Conservation (phyloP, 257 asterid genomes). For the Solanum medicagineum region DNA sequence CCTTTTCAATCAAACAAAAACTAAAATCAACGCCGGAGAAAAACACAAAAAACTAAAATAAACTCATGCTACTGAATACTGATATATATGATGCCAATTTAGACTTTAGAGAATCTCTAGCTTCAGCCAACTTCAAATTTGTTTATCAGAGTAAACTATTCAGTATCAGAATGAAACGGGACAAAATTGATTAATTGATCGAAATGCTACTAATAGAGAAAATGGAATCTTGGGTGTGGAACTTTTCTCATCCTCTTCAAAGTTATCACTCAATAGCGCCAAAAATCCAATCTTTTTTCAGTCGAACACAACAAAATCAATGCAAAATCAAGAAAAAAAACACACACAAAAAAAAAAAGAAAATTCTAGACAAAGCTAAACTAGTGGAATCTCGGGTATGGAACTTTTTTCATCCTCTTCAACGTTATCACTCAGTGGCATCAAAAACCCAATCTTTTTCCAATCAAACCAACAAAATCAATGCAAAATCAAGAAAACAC, state of each 20-base stretch:
- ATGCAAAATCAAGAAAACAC: background rate
- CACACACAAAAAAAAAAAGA: too few relatives aligned
- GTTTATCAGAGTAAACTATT: background rate
- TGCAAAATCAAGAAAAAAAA: background rate
- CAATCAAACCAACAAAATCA: background rate
- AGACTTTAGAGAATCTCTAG: background rate
- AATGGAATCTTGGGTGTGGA: constrained; percentile 38
- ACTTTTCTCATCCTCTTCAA: constrained; percentile 38
- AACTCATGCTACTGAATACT: background rate
- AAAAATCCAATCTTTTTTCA: constrained; percentile 9
- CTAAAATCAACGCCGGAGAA: background rate
- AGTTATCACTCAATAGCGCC: constrained; percentile 36
- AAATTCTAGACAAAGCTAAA: too few relatives aligned
- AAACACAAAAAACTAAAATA: background rate
- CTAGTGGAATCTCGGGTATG: constrained; percentile 36
- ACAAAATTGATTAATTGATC: background rate
- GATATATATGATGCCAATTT: background rate
- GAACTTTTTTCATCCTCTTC: constrained; percentile 34
- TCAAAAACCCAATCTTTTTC: constrained; percentile 11
- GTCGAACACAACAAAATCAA: background rate
- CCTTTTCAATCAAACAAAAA: constrained; percentile 18
- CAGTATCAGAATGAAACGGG: too few relatives aligned
- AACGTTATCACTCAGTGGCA: constrained; percentile 36
- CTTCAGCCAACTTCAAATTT: background rate
- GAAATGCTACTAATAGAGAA: background rate